Base-by-base conservation (phyloP, 352 stramenopile genomes). In the Hyaloperonospora arabidopsidis region DNA sequence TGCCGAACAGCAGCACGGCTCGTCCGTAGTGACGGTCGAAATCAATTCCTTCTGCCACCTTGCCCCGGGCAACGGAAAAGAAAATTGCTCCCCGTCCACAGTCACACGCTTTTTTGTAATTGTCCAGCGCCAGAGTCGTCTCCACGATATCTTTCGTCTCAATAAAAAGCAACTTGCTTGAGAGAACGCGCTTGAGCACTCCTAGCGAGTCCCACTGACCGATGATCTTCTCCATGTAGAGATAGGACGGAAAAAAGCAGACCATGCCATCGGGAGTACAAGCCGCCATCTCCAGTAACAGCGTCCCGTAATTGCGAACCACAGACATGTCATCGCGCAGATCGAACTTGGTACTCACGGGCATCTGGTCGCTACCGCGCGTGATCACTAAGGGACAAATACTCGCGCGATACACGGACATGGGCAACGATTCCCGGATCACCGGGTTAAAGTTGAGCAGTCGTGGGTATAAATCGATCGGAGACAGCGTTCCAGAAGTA, bases 121-220 rank as follows among this genome's bases (percentile, higher is more conserved):
- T 99, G 59, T 99, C 93, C 18, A 99, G 75, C 13, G 97, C 96
- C 28, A 99, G 68, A 13, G 96, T 99, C 18, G 96, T 99, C 74
- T 99, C 97, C 21, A 99, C 95, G 48, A 99, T 97, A 73, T 99
- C 97, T 55, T 98, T 99, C 8, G 96, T 99, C 76, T 99, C 97
- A 40, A 99, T 98, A 56, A 99, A 99, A 10, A 99, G 71, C 15
- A 99, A 68, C 72, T 99, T 99, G 53, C 94, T 89, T 39, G 97
- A 83, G 10, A 97, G 81, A 17, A 99, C 82, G 46, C 97, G 86
- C 67, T 95, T 89, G 14, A 99, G 77, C 29, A 95, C 80, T 8
- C 84, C 81, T 7, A 92, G 69, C 14, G 82, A 70, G 57, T 99
- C 92, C 97, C 97, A 99, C 57, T 98, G 87, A 2, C 79, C 86